These are phyloP conservation scores for Lepidium africanum DNA, from an alignment of 345 rosid genomes.

Conservation along the genomic window DNA sequence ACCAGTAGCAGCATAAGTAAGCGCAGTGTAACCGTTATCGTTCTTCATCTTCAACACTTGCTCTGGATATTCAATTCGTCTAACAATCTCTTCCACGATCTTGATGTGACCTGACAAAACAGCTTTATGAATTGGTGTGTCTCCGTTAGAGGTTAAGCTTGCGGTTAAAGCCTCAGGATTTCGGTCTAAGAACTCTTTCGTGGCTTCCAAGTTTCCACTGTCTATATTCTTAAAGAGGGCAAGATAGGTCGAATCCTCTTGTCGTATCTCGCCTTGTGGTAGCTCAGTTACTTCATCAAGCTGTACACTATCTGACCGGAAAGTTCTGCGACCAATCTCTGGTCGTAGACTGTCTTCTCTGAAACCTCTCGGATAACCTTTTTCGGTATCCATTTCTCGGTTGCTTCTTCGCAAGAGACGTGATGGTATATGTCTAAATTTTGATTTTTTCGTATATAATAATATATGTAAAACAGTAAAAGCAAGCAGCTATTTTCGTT, in stretches of 20 bases:
- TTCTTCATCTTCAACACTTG: conserved; percentile 24
- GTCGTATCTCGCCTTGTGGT: neutral
- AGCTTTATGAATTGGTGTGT: conserved; percentile 55
- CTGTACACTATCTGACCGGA: conserved; percentile 18
- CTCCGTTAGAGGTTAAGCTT: conserved; percentile 49
- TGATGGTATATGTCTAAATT: neutral
- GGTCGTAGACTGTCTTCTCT: conserved; percentile 19
- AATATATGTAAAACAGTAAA: neutral
- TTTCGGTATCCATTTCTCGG: conserved; percentile 18
- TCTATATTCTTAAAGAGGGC: conserved; percentile 51
- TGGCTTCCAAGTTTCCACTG: conserved; percentile 43
- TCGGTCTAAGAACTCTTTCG: conserved; percentile 35
- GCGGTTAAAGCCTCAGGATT: conserved; percentile 34
- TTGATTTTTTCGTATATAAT: neutral
- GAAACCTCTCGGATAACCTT: conserved; percentile 23
- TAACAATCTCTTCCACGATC: conserved; percentile 47
- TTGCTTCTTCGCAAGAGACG: neutral
- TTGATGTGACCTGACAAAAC: conserved; percentile 56
- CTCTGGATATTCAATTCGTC: conserved; percentile 9
- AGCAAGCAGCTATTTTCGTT: neutral
- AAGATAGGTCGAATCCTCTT: conserved; percentile 27
- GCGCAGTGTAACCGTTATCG: conserved; percentile 47
- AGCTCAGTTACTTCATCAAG: conserved; percentile 14
- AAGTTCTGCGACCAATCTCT: conserved; percentile 7
- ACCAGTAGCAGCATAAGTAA: conserved; percentile 63